Evolutionary conservation across 2,329 filamentous ascomycete genomes (phyloP).

Genomic region (Trichophyton equinum): DNA sequence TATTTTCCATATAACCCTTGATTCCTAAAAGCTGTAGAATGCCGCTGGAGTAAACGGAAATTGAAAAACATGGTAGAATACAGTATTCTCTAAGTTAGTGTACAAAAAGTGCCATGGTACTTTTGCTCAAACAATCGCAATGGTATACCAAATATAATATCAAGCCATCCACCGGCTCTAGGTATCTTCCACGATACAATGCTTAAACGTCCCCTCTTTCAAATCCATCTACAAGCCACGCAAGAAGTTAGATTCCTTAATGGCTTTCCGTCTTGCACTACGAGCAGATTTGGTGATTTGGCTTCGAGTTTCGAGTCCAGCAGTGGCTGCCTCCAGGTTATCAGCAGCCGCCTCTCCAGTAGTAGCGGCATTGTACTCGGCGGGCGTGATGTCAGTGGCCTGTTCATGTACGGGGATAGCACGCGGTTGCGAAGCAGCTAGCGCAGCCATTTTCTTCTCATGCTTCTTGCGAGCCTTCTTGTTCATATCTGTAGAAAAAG

Average conservation of each 20-base stretch:
- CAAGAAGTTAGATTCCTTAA: constrained; percentile 38
- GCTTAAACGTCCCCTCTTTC: too few relatives aligned
- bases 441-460: constrained; percentile 36
- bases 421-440: constrained; percentile 27
- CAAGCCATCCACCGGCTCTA: background rate
- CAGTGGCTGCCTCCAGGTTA: constrained; percentile 22
- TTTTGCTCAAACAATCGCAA: background rate
- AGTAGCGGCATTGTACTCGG: constrained; percentile 12
- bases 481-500: constrained; percentile 28
- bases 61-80: background rate
- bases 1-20: background rate
- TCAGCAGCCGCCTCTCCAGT: constrained; percentile 16
- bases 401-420: constrained; percentile 36
- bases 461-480: constrained; percentile 37
- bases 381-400: constrained; percentile 33
- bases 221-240: constrained; percentile 29
- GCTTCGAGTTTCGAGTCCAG: constrained; percentile 26
- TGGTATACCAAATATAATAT: background rate
- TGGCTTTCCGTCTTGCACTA: constrained; percentile 34
- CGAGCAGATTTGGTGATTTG: constrained; percentile 35
- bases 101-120: background rate
- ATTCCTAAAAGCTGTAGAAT: too few relatives aligned
- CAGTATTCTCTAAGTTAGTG: background rate
- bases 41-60: too few relatives aligned
- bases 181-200: background rate